Base-by-base conservation (phyloP, 495 filamentous ascomycete genomes). In the Penicillium silybi region DNA sequence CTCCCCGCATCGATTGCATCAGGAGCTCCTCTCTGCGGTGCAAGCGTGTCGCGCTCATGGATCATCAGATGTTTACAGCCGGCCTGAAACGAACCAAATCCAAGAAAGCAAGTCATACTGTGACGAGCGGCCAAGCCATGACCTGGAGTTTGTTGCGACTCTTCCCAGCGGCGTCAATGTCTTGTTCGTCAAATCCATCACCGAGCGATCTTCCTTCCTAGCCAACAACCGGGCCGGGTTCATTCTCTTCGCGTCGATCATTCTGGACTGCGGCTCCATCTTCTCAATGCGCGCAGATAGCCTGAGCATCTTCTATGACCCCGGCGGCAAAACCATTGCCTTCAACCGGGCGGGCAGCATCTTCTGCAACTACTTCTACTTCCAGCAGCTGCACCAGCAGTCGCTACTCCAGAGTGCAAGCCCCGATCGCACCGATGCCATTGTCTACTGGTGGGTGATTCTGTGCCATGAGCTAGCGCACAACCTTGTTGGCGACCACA, bases 321-420 rank as follows among this genome's bases (percentile, higher is more conserved):
- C 86, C 17, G 70, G 73, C 8, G 85, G 89, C 8, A 80, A 78
- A 54, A 89, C 90, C 1, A 96, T 99, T 52, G 93, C 95, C 0
- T 99, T 99, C 79, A 99, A 97, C 63, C 75, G 76, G 19, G 78
- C 79, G 37, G 91, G 92, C 41, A 87, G 84, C 57, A 80, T 97
- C 27, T 97, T 97, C 75, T 97, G 90, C 77, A 99, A 97, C 61
- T 81, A 91, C 54, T 77, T 88, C 29, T 97, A 89, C 71, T 97
- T 91, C 58, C 76, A 85, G 44, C 81, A 91, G 57, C 67, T 95
- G 25, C 93, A 98, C 66, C 69, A 79, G 46, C 64, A 66, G 23
- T 62, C 74, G 15, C 55, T 76, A 13, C 70, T 76, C 15, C 64
- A 70, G 52, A 64, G 58, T 29, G 37, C 70, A 19, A 59, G 34